Percentiles rank a stretch among this genome's conserved stretches.
phyloP scores from a whole-genome alignment of 2,329 filamentous ascomycete genomes.

The Neurospora sp. region DNA sequence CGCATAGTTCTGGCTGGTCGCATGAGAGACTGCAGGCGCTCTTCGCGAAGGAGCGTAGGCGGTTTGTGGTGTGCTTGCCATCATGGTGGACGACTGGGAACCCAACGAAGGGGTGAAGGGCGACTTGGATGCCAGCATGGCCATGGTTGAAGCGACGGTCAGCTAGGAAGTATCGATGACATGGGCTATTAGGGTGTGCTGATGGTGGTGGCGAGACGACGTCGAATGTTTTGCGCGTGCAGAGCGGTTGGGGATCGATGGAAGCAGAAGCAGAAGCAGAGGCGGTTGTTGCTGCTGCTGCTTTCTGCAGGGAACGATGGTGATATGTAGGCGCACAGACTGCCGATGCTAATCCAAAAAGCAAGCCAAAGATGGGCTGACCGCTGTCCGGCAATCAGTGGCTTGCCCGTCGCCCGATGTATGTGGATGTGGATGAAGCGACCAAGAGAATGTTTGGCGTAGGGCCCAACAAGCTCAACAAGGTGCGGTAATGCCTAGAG shows the following conservation, averaged over 20 bases:
- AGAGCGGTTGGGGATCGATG: background rate
- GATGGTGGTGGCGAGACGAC: background rate
- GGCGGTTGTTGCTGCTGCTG: background rate
- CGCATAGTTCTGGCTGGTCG: slow-evolving; percentile 48
- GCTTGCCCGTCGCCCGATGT: background rate
- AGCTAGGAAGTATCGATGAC: background rate
- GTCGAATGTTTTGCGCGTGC: background rate
- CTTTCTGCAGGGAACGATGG: background rate
- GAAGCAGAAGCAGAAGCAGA: background rate
- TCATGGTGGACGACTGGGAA: slow-evolving; percentile 33
- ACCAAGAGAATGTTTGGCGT: background rate
- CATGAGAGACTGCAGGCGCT: slow-evolving; percentile 35
- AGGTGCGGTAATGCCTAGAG: background rate
- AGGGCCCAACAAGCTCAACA: background rate
- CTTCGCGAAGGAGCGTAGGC: slow-evolving; percentile 42
- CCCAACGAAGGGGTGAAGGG: slow-evolving; percentile 52
- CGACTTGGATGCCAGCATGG: slow-evolving; percentile 69
- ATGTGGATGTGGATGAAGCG: background rate
- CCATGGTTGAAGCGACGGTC: slow-evolving; percentile 38
- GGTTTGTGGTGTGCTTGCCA: slow-evolving; percentile 37
- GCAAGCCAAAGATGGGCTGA: background rate
- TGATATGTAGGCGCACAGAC: background rate
- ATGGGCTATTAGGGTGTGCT: background rate
- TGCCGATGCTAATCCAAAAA: background rate
- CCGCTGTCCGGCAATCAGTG: background rate